Conservation (phyloP, 441 rosid genomes). For the Adansonia madagascariensis region DNA sequence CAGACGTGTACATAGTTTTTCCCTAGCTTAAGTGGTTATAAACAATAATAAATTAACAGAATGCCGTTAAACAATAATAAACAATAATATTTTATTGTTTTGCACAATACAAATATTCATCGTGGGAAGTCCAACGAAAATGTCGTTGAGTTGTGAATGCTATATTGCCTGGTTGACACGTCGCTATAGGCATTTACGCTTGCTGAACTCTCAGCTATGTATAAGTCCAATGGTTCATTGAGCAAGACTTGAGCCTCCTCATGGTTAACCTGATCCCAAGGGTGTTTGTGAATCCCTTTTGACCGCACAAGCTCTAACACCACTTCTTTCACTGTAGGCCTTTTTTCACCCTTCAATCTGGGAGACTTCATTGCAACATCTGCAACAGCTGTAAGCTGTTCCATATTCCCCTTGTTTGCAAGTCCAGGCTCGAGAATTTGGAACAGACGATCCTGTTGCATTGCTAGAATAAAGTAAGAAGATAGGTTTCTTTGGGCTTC, state of each 20-base stretch:
- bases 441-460: conserved; percentile 19
- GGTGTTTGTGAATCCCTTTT: background rate
- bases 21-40: too few relatives aligned
- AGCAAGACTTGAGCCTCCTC: background rate
- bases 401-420: conserved; percentile 29
- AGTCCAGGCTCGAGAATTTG: conserved; percentile 36
- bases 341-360: background rate
- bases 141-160: background rate
- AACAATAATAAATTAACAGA: too few relatives aligned
- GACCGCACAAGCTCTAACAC: background rate
- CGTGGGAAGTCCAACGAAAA: background rate
- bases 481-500: conserved; percentile 28
- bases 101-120: background rate
- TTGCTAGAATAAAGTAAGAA: conserved; percentile 31
- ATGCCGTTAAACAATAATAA: too few relatives aligned
- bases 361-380: conserved; percentile 30
- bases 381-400: conserved; percentile 33
- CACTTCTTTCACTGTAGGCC: background rate
- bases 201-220: background rate
- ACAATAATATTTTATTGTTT: too few relatives aligned
- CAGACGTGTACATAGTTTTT: too few relatives aligned
- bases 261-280: background rate
- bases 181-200: background rate
- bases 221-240: background rate
- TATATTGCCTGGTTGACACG: background rate